phyloP scores from a whole-genome alignment of 257 asterid genomes.

The Solanum appendiculatum region DNA sequence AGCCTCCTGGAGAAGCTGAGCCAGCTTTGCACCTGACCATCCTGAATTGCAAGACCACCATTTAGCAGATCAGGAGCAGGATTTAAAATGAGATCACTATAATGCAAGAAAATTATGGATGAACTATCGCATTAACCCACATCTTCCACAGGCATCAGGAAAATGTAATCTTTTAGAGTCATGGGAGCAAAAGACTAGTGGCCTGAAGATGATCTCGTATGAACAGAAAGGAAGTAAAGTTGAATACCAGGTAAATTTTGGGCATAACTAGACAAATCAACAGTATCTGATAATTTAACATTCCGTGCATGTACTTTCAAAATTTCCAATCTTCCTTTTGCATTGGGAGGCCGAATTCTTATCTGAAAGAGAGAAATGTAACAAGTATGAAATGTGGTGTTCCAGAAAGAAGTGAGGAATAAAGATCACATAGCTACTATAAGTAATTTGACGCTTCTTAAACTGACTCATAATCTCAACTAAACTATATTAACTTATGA shows the following conservation, averaged over 20 bases:
- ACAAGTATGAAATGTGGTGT: not conserved
- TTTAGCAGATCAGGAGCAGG: not conserved
- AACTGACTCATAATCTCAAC: not conserved
- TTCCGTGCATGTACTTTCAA: slow-evolving; percentile 84
- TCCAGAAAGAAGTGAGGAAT: not conserved
- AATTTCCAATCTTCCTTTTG: slow-evolving; percentile 89
- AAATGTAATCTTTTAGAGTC: not conserved
- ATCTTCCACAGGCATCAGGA: not conserved
- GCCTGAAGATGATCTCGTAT: not conserved
- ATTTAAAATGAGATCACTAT: not conserved
- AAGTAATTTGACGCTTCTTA: not conserved
- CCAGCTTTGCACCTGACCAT: slow-evolving; percentile 97
- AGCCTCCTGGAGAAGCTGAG: slow-evolving; percentile 97
- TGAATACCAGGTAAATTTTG: slow-evolving; percentile 75
- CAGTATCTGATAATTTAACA: slow-evolving; percentile 73
- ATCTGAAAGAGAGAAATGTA: slow-evolving; percentile 31
- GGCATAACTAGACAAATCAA: slow-evolving; percentile 76
- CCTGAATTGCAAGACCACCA: slow-evolving; percentile 30
- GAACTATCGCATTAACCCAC: not conserved
- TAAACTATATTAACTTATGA: not conserved
- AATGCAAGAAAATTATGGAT: not conserved
- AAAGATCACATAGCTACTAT: not conserved
- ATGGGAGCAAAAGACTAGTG: not conserved
- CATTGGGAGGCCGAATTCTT: slow-evolving; percentile 85
- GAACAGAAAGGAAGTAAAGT: not conserved